A percentile compares a stretch with the other conserved stretches of the same genome.
These are phyloP conservation scores for Suillus occidentalis DNA, from an alignment of 768 basidiomycete genomes.

Conservation along the genomic window DNA sequence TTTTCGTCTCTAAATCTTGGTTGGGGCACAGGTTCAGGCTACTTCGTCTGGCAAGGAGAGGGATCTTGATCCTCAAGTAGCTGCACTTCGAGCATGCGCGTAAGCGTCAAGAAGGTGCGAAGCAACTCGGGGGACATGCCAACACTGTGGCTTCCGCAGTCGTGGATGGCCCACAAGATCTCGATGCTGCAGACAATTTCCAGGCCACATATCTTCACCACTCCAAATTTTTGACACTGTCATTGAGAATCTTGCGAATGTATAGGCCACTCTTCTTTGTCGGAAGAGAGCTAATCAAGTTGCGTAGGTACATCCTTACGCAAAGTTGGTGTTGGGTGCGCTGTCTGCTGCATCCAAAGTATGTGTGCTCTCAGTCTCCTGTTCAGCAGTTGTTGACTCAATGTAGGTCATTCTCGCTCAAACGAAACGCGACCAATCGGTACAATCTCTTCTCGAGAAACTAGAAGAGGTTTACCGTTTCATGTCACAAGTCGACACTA, in stretches of 20 bases:
- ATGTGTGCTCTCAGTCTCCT: neutral
- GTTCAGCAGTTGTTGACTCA: neutral
- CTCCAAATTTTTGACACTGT: slow-evolving; percentile 7
- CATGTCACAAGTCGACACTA: slow-evolving; percentile 3
- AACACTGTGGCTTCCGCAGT: neutral
- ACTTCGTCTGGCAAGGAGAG: neutral
- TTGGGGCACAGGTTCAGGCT: neutral
- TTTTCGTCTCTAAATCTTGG: neutral
- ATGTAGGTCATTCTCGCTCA: slow-evolving; percentile 7
- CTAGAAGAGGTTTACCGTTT: slow-evolving; percentile 1
- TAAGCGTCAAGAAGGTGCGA: neutral
- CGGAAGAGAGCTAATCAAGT: neutral
- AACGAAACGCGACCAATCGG: neutral
- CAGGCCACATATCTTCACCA: slow-evolving; percentile 4
- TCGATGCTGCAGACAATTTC: neutral
- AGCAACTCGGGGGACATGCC: neutral
- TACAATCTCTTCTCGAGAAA: neutral
- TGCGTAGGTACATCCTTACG: slow-evolving; percentile 9
- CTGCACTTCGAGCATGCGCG: neutral
- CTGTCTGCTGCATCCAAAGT: slow-evolving; percentile 3
- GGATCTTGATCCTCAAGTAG: neutral
- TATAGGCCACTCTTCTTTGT: neutral
- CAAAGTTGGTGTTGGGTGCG: slow-evolving; percentile 6
- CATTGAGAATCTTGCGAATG: neutral
- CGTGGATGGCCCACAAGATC: neutral